Evolutionary conservation across 176 grass and related monocot species (phyloP).

Genomic region (Oryza meyeriana): DNA sequence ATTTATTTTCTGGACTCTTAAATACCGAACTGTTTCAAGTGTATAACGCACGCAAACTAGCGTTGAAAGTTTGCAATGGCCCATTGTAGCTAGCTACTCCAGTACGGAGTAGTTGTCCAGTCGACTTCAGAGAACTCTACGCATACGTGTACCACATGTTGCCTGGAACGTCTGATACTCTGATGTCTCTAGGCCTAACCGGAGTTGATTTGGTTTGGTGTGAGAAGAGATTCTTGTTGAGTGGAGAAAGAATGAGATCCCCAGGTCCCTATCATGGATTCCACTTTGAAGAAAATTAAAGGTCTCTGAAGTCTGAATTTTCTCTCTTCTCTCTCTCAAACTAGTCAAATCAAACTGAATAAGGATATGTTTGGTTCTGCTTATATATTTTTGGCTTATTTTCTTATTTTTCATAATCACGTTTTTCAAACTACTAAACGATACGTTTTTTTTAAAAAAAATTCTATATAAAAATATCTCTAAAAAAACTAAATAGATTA

Average conservation of each 20-base stretch:
- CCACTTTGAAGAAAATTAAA: background rate
- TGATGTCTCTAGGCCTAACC: background rate
- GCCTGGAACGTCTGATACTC: background rate
- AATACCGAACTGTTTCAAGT: background rate
- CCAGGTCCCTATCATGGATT: conserved; percentile 18
- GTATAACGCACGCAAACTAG: background rate
- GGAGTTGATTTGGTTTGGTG: background rate
- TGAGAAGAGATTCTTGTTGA: background rate
- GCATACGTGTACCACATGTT: background rate
- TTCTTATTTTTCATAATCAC: too few species aligned
- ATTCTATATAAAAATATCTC: too few species aligned
- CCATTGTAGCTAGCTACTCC: background rate
- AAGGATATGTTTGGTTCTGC: too few species aligned
- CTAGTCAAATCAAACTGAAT: background rate
- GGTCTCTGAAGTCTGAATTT: background rate
- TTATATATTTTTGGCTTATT: too few species aligned
- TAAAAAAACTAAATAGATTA: too few species aligned
- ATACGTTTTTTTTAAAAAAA: too few species aligned
- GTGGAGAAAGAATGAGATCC: conserved; percentile 36
- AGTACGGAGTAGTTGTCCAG: background rate
- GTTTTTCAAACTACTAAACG: too few species aligned
- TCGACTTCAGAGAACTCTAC: background rate
- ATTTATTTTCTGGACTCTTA: background rate
- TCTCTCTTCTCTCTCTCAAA: background rate
- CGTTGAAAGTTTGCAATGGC: background rate